Evolutionary conservation across 495 filamentous ascomycete genomes (phyloP).

Genomic region (Penicillium parvum): DNA sequence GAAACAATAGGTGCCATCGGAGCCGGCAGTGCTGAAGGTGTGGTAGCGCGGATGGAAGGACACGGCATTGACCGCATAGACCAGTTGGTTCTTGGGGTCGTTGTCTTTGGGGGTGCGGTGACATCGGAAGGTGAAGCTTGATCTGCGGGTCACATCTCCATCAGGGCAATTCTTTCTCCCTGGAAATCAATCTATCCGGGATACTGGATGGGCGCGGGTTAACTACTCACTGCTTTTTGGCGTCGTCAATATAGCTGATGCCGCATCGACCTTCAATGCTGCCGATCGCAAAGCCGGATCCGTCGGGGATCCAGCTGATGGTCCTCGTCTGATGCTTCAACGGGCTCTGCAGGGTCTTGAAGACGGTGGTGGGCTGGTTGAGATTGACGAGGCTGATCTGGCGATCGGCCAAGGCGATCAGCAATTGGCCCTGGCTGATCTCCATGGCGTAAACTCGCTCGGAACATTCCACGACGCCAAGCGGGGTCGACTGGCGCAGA

Average conservation of each 20-base stretch:
- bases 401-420: slow-evolving; percentile 79
- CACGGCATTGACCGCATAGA: slow-evolving; percentile 86
- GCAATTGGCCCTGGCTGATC: slow-evolving; percentile 69
- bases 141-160: no score
- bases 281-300: slow-evolving; percentile 78
- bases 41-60: slow-evolving; percentile 83
- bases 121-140: slow-evolving; percentile 91
- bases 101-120: slow-evolving; percentile 70
- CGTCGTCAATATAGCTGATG: slow-evolving; percentile 83
- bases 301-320: slow-evolving; percentile 79
- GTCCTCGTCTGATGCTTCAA: slow-evolving; percentile 86
- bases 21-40: slow-evolving; percentile 86
- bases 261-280: slow-evolving; percentile 87
- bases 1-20: slow-evolving; percentile 84
- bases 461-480: slow-evolving; percentile 60
- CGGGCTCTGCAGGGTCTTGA: slow-evolving; percentile 77
- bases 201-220: no score
- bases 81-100: slow-evolving; percentile 68
- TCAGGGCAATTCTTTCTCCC: no score
- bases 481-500: slow-evolving; percentile 61
- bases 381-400: slow-evolving; percentile 86
- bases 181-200: no score
- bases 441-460: slow-evolving; percentile 89
- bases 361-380: slow-evolving; percentile 69
- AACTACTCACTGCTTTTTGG: slow-evolving; percentile 74